These are phyloP conservation scores for Spergularia bocconei DNA, from an alignment of 148 eudicot genomes.

Conservation along the genomic window DNA sequence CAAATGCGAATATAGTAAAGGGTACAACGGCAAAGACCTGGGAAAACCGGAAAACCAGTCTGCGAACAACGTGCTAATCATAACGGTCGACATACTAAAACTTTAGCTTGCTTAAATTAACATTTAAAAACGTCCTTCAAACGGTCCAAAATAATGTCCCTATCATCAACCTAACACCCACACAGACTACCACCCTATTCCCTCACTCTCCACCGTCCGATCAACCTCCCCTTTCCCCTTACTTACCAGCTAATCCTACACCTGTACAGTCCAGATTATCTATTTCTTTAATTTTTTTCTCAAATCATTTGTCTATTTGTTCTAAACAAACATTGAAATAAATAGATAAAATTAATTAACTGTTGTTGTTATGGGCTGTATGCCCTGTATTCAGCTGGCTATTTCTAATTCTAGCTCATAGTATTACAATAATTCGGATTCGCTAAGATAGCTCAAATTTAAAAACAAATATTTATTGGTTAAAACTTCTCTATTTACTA, in stretches of 20 bases:
- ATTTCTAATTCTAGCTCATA: no score
- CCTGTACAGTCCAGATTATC: slow-evolving; percentile 12
- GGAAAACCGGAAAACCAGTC: slow-evolving; percentile 7
- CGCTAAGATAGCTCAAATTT: no score
- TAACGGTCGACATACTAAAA: slow-evolving; percentile 26
- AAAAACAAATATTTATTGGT: no score
- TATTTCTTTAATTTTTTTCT: background rate
- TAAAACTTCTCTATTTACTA: no score
- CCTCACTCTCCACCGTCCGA: background rate
- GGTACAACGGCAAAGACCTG: slow-evolving; percentile 15
- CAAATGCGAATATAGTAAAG: background rate
- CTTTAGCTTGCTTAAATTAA: background rate
- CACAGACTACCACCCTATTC: background rate
- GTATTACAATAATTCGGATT: background rate
- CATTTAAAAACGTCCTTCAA: slow-evolving; percentile 1
- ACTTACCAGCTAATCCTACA: background rate
- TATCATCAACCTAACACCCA: slow-evolving; percentile 14
- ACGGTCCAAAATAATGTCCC: slow-evolving; percentile 11
- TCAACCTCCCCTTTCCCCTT: background rate
- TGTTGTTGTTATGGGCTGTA: no score
- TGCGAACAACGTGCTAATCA: slow-evolving; percentile 32
- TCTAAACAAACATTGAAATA: no score
- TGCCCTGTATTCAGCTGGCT: no score
- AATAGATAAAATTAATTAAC: no score
- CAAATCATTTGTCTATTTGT: background rate